Base-by-base conservation (phyloP, 1,139 yeast genomes). In the Candida anutae region DNA sequence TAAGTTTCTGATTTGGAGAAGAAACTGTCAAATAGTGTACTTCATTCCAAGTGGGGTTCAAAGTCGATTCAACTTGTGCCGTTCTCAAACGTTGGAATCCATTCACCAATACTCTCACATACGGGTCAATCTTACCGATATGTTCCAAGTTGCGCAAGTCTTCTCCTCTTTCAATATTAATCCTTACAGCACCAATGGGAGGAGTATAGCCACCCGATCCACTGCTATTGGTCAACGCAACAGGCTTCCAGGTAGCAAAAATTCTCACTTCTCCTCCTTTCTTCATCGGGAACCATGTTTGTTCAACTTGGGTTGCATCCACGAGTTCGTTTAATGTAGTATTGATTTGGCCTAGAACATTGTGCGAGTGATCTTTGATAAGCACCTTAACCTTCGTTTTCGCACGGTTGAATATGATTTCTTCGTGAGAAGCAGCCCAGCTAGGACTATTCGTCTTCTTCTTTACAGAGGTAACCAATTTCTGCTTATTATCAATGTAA, bases 41-140 rank as follows among this genome's bases (percentile, higher is more conserved):
- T 52, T 87, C 90, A 48, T 87, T 77, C 84, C 88, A 93, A 8
- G 75, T 74, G 10, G 99, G 98, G 39, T 80, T 65, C 44, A 78
- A 62, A 3, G 84, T 75, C 13, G 80, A 72, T 15, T 74, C 77
- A 32, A 66, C 53, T n/a, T 82, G 73, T 28, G 72, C 65, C 3
- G 97, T 90, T 53, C 97, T 73, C 18, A 78, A 83, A 48, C 76
- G 75, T 42, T 74, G 77, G 45, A 74, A 66, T 29, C 90, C 90
- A 48, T 85, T 87, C 25, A 85, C 69, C 47, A 85, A 58, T 10
- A 88, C 63, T 46, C 95, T 76, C 12, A 77, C 75, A 49, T 90
- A 90, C 23, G 99, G 98, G 55, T 90, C 97, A 48, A 87, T 77
- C 46, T 77, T 83, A 34, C 97, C 97, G 35, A 90, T 69, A 32